Conservation (phyloP, 1,284 basidiomycete species). For the Ganoderma lucidum region DNA sequence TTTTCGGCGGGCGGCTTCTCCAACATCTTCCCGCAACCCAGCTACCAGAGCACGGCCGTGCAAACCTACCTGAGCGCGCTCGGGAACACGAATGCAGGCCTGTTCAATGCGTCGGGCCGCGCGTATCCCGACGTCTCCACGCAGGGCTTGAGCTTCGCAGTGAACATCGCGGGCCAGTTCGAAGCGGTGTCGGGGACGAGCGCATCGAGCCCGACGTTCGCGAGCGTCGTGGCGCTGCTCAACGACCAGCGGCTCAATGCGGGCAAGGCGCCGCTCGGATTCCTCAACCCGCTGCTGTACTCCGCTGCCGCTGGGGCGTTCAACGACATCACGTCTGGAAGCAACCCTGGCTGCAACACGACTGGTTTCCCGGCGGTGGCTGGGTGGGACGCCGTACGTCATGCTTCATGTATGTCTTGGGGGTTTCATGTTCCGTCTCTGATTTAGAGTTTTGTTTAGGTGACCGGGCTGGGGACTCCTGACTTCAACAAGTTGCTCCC, state of each 20-base stretch:
- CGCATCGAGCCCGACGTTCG: constrained; percentile 58
- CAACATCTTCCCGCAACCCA: constrained; percentile 49
- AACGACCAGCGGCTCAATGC: constrained; percentile 63
- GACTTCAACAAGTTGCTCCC: constrained; percentile 31
- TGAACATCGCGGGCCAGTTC: constrained; percentile 37
- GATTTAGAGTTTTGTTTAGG: constrained; percentile 9
- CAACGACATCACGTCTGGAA: constrained; percentile 33
- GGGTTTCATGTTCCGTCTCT: neutral
- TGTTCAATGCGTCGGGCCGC: constrained; percentile 39
- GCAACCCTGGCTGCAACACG: constrained; percentile 43
- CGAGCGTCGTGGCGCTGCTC: constrained; percentile 62
- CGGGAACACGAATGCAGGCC: constrained; percentile 35
- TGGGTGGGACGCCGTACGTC: constrained; percentile 45
- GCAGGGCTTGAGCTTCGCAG: constrained; percentile 37
- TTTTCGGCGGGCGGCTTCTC: constrained; percentile 57
- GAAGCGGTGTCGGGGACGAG: constrained; percentile 57
- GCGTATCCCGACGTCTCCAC: constrained; percentile 42
- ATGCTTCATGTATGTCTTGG: constrained; percentile 12
- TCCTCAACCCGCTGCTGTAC: constrained; percentile 61
- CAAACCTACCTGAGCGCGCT: constrained; percentile 39
- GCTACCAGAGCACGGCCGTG: constrained; percentile 50
- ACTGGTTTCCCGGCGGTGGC: constrained; percentile 42
- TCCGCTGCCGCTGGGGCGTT: constrained; percentile 26
- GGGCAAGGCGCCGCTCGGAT: constrained; percentile 57
- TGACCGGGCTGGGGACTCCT: constrained; percentile 42